Conservation (phyloP, 192 early-diverging fungal genomes). For the Spinellus fusiger region DNA sequence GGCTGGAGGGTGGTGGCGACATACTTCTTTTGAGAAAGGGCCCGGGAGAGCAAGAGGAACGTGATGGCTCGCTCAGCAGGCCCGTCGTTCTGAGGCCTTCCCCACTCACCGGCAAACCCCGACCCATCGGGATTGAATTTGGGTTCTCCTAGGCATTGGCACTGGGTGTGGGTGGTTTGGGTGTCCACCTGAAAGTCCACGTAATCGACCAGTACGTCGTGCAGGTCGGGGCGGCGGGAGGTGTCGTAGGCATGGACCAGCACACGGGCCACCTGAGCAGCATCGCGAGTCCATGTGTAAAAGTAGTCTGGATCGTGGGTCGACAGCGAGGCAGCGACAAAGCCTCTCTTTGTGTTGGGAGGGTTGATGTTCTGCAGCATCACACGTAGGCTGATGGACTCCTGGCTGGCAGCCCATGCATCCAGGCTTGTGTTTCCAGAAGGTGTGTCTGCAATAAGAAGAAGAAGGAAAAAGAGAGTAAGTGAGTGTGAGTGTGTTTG, state of each 20-base stretch:
- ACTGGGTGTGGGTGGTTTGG: constrained; percentile 20
- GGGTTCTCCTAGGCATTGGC: constrained; percentile 54
- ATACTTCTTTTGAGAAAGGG: constrained; percentile 15
- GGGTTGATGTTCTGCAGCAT: constrained; percentile 22
- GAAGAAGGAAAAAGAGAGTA: neutral
- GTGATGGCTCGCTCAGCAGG: constrained; percentile 48
- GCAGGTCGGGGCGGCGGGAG: constrained; percentile 9
- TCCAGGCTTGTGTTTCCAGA: constrained; percentile 12
- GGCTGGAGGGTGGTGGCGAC: constrained; percentile 13
- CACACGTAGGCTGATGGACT: neutral
- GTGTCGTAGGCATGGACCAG: constrained; percentile 15
- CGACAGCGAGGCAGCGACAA: constrained; percentile 21
- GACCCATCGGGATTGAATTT: constrained; percentile 57
- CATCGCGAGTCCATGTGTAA: constrained; percentile 64
- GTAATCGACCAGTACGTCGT: constrained; percentile 31
- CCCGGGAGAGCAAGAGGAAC: constrained; percentile 33
- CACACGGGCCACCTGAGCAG: constrained; percentile 21
- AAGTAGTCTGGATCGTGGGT: constrained; percentile 62
- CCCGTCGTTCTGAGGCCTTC: constrained; percentile 64
- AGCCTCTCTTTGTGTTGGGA: constrained; percentile 11
- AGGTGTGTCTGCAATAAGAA: neutral
- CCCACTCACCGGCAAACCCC: constrained; percentile 45
- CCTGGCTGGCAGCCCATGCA: constrained; percentile 2
- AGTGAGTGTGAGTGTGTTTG: neutral
- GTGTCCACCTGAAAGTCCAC: constrained; percentile 21